Evolutionary conservation across 2,329 filamentous ascomycete species (phyloP), one percentile per base, ranked within the genome.

Genomic region (Zalaria sp.): DNA sequence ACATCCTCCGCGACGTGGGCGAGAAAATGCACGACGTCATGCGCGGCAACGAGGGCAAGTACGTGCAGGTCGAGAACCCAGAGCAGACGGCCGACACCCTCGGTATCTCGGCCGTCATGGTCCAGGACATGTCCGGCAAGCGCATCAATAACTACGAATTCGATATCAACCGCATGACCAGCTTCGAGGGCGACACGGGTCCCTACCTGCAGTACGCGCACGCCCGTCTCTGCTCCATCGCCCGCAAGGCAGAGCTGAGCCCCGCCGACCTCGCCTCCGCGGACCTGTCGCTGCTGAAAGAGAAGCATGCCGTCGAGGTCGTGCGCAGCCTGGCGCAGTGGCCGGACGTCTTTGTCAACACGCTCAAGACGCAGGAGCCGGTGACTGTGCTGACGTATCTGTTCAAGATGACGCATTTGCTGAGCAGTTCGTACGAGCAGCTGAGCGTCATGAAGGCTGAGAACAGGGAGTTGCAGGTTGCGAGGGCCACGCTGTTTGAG

Each of bases 1-100:
- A 72, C 60, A 67, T 68, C 44, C 55, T 71, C 35, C 59, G 64
- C 43, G 58, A 64, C 35, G 86, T 93, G 5, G 80, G 77, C 54
- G 89, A 95, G 42, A 85, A 88, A 65, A 98, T 98, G 91, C 89
- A 96, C 69, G 85, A 94, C 47, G 85, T 93, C 40, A 98, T 98
- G 91, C 77, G 69, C 63, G 82, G 81, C 67, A 96, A 96, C 61
- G 73, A 83, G 53, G 71, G 74, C 57, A 98, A 98, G 70, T 98
- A 96, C 63, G 67, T 77, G 43, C 87, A 95, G 63, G 81, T 98
- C 18, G 83, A 81, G 55, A 71, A 96, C 60, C 89, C 89, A 0
- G 79, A 77, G 42, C 73, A 76, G 42, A 83, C 80, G 6, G 87
- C 91, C 46, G 91, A 96, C 65, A 85, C 76, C 7, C 74, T 96